A percentile compares a stretch with the other conserved stretches of the same genome.
Evolutionary conservation across 371 early-diverging fungal species (phyloP).

Genomic region (Rhizopus sp.): DNA sequence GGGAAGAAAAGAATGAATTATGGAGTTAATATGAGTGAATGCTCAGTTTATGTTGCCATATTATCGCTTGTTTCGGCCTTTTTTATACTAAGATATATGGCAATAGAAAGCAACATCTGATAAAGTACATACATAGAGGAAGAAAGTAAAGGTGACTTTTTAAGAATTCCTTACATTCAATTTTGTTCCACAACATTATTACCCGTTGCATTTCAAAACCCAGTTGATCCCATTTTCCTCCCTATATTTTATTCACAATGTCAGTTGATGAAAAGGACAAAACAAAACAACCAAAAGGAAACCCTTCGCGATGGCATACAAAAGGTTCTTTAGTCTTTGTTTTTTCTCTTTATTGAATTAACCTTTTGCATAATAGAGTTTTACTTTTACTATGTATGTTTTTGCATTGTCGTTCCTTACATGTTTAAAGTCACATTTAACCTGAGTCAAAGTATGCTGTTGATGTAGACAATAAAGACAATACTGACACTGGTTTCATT

Average conservation of each 20-base stretch:
- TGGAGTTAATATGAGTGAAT: no score
- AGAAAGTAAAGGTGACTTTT: no score
- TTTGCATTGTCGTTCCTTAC: conserved; percentile 56
- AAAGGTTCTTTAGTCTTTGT: conserved; percentile 20
- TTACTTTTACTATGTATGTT: conserved; percentile 71
- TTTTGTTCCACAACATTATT: no score
- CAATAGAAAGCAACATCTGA: no score
- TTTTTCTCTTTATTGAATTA: neutral
- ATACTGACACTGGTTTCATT: conserved; percentile 62
- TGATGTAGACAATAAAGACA: conserved; percentile 21
- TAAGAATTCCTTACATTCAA: no score
- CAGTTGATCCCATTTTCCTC: no score
- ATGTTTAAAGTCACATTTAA: conserved; percentile 68
- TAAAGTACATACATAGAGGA: no score
- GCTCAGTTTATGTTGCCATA: no score
- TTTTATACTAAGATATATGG: no score
- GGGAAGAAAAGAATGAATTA: no score
- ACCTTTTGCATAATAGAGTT: conserved; percentile 51
- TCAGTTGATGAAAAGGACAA: conserved; percentile 1
- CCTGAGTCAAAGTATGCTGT: conserved; percentile 56
- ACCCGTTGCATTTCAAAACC: no score
- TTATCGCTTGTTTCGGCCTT: no score
- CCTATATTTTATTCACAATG: neutral
- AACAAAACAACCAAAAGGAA: neutral
- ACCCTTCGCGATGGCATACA: conserved; percentile 42